Conservation (phyloP, 2,329 filamentous ascomycete genomes). For the Aschersonia sp. region DNA sequence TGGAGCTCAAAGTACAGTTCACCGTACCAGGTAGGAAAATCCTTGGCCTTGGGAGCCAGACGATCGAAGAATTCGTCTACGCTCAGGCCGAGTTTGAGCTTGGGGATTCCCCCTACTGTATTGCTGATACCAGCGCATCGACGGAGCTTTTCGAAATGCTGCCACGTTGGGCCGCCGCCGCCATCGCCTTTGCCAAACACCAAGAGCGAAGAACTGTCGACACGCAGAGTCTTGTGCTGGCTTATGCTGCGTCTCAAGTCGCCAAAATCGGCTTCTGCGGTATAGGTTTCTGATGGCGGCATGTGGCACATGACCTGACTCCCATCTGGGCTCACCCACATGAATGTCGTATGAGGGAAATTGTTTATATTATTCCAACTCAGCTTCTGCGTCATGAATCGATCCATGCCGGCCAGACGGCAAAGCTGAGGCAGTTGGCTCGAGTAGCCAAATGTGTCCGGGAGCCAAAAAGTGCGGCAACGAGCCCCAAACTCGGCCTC, state of each 20-base stretch:
- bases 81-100: slow-evolving; percentile 74
- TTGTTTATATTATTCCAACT: slow-evolving; percentile 99
- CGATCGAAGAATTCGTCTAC: slow-evolving; percentile 91
- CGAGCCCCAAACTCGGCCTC: slow-evolving; percentile 83
- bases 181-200: slow-evolving; percentile 96
- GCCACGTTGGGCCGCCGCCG: slow-evolving; percentile 85
- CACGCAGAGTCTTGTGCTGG: slow-evolving; percentile 91
- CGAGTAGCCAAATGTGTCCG: slow-evolving; percentile 96
- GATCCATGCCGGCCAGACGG: slow-evolving; percentile 83
- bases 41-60: slow-evolving; percentile 62
- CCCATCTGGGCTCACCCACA: slow-evolving; percentile 92
- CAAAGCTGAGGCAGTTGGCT: slow-evolving; percentile 89
- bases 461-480: slow-evolving; percentile 89
- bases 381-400: slow-evolving; percentile 95
- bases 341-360: slow-evolving; percentile 97
- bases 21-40: slow-evolving; percentile 91
- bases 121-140: slow-evolving; percentile 86
- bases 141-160: slow-evolving; percentile 87
- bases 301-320: slow-evolving; percentile 97
- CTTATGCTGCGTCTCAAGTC: slow-evolving; percentile 81
- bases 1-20: slow-evolving; percentile 97
- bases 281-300: slow-evolving; percentile 92
- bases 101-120: slow-evolving; percentile 62
- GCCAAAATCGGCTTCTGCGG: slow-evolving; percentile 84
- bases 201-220: slow-evolving; percentile 78